Base-by-base conservation (phyloP, 371 early-diverging fungal genomes). In the Dentiscutata heterogama region DNA sequence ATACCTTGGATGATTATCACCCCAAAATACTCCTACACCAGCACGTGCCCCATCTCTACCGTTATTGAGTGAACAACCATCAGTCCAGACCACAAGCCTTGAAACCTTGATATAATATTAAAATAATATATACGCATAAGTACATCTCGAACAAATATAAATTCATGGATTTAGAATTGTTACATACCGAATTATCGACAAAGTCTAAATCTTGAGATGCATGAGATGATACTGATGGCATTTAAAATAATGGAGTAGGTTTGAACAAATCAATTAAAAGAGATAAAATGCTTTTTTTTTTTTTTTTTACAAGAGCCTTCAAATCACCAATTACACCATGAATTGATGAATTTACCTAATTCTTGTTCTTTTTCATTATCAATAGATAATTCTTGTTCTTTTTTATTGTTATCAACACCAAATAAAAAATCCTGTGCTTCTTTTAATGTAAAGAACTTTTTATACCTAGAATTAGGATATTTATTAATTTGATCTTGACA, bases 1-100 rank as follows among this genome's bases (percentile, higher is more conserved):
- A 53, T 80, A 85, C 85, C 85, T 87, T 22, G 93, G 88, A 84
- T 96, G 95, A 71, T 88, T 83, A 1, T 85, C 86, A 16, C 94
- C 95, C 87, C 93, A 96, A 82, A 89, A 96, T n/a, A 96, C 94
- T 7, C 97, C 97, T 65, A 93, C 84, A 5, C 97, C 96, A 29
- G 96, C 97, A 16, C 86, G 82, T 3, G 95, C 94, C 10, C 86
- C 82, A 4, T 16, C 11, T 27, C 77, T 82, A 1, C 96, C 96
- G 86, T 96, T 96, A 14, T 86, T 84, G 2, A 88, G 82, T 58
- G 95, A 90, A 56, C 94, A 91, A 16, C 97, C 97, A 81, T 97
- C 97, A 0, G 96, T 96, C 85, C 94, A 96, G 29, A 93, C 89
- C 3, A 89, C 79, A n/a, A 80, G 56, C 25, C 46, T 78, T 10